These are phyloP conservation scores for Ceratocystis variospora DNA, from an alignment of 2,329 filamentous ascomycete genomes.

Conservation along the genomic window DNA sequence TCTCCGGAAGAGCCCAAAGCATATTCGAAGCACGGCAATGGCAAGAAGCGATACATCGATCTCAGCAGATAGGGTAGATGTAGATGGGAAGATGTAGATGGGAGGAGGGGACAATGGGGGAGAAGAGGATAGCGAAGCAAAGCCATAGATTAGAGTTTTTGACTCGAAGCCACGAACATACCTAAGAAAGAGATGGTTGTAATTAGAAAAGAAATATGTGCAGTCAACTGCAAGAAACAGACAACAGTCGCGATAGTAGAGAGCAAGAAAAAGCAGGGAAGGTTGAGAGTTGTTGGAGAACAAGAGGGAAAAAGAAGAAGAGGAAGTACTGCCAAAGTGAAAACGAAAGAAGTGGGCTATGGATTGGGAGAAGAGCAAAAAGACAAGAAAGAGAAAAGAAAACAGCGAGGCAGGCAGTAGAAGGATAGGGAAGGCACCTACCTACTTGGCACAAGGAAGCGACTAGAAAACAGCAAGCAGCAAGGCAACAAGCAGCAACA, in stretches of 20 bases:
- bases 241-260: conserved; percentile 13
- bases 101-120: background rate
- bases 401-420: conserved; percentile 7
- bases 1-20: background rate
- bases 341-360: conserved; percentile 13
- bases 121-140: background rate
- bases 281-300: conserved; percentile 2
- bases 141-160: background rate
- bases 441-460: background rate
- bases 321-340: background rate
- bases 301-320: conserved; percentile 10
- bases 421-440: background rate
- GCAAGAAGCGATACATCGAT: background rate
- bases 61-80: background rate
- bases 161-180: conserved; percentile 2
- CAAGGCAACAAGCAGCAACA: background rate
- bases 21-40: background rate
- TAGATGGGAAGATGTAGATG: background rate
- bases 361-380: conserved; percentile 9
- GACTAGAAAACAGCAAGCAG: background rate
- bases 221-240: conserved; percentile 18
- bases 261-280: conserved; percentile 9
- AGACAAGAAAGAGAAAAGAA: conserved; percentile 4
- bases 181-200: conserved; percentile 16
- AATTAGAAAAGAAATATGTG: conserved; percentile 18